phyloP scores from a whole-genome alignment of 495 filamentous ascomycete species.

The Podospora tetraspora region DNA sequence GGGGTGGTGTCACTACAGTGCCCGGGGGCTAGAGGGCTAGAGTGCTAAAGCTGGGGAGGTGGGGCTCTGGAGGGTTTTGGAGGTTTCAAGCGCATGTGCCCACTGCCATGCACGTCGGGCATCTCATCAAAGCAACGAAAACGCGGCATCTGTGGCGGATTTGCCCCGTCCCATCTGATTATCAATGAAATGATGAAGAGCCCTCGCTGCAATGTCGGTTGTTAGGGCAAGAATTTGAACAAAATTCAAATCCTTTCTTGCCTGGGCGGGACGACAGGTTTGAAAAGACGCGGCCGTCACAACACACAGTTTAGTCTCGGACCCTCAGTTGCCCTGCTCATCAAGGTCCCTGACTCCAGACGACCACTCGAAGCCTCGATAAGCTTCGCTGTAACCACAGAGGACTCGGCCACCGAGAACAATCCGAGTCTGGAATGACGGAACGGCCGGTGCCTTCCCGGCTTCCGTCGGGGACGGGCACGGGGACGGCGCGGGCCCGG shows the following conservation, averaged over 20 bases:
- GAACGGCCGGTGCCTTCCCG: neutral
- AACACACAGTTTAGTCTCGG: neutral
- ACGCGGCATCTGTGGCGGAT: neutral
- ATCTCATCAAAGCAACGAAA: neutral
- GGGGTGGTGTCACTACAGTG: neutral
- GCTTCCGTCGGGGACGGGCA: neutral
- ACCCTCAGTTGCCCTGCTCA: neutral
- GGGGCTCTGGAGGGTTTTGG: neutral
- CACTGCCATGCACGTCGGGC: neutral
- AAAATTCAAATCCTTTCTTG: neutral
- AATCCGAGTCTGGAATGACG: neutral
- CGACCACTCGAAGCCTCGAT: neutral
- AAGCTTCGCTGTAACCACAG: neutral
- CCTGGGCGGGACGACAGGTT: neutral
- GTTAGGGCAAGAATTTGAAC: neutral
- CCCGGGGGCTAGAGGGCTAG: neutral
- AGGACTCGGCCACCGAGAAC: neutral
- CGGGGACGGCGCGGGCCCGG: slow-evolving; percentile 4
- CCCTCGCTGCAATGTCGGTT: neutral
- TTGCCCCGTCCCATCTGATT: neutral
- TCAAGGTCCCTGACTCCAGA: neutral
- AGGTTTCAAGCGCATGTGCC: neutral
- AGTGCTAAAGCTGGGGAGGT: neutral
- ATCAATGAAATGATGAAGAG: neutral
- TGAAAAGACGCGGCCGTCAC: neutral